phyloP scores from a whole-genome alignment of 129 eudicot genomes.

The Flaveria sonorensis region DNA sequence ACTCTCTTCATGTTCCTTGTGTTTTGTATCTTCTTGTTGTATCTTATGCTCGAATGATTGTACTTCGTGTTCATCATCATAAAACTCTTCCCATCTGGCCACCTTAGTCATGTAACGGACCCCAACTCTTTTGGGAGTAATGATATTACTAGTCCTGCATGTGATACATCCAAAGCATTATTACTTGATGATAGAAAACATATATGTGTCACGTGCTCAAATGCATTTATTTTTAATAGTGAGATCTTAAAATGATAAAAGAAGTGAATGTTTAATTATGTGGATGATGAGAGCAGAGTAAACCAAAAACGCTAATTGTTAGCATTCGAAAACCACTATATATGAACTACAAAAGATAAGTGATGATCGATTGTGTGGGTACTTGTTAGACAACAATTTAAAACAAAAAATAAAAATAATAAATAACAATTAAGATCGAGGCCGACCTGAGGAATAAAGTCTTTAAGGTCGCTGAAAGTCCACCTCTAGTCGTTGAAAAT shows the following conservation, averaged over 20 bases:
- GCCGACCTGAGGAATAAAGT: slow-evolving; percentile 10
- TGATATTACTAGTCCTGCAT: slow-evolving; percentile 26
- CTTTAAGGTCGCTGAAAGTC: slow-evolving; percentile 27
- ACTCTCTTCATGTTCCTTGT: slow-evolving; percentile 5
- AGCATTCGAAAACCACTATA: background rate
- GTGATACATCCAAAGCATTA: background rate
- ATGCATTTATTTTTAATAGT: too few relatives aligned
- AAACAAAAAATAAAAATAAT: too few relatives aligned
- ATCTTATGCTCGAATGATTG: slow-evolving; percentile 16
- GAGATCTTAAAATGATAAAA: background rate
- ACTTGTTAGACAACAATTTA: too few relatives aligned
- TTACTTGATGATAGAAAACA: too few relatives aligned
- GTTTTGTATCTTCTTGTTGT: slow-evolving; percentile 1
- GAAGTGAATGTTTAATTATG: too few relatives aligned
- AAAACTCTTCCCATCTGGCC: slow-evolving; percentile 10
- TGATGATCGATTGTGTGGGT: too few relatives aligned
- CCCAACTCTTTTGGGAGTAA: slow-evolving; percentile 17
- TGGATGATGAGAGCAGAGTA: too few relatives aligned
- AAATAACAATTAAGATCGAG: background rate
- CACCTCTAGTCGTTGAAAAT: slow-evolving; percentile 22
- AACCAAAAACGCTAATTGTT: background rate
- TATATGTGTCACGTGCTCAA: too few relatives aligned
- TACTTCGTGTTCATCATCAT: slow-evolving; percentile 28
- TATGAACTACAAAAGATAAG: background rate
- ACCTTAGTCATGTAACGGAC: slow-evolving; percentile 36